Evolutionary conservation across 306 rosid species (phyloP).

Genomic region (Fagus crenata): DNA sequence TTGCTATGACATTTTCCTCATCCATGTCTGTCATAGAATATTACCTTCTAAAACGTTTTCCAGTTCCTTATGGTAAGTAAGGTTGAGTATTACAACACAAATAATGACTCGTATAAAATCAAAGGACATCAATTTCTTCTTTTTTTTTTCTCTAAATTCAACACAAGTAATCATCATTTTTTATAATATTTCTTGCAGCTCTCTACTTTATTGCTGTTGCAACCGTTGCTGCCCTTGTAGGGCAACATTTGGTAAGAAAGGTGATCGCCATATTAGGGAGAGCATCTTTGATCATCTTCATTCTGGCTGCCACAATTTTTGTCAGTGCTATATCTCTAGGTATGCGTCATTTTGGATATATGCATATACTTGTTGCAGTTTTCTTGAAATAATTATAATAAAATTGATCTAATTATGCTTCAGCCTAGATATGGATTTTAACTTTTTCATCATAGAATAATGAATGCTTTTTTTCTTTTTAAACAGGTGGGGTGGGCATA

Average conservation of each 20-base stretch:
- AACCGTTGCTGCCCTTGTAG: conserved; percentile 63
- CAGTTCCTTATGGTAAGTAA: conserved; percentile 71
- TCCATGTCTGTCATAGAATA: conserved; percentile 98
- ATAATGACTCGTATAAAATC: background rate
- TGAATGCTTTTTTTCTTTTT: background rate
- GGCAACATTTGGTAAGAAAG: conserved; percentile 76
- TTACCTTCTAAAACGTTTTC: conserved; percentile 86
- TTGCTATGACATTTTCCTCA: conserved; percentile 91
- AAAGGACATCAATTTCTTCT: no score
- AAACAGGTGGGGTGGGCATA: conserved; percentile 84
- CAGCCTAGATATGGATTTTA: background rate
- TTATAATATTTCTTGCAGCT: conserved; percentile 45
- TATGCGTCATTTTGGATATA: conserved; percentile 6
- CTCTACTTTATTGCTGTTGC: conserved; percentile 68
- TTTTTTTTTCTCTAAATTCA: no score
- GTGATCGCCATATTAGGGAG: conserved; percentile 61
- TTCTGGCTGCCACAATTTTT: conserved; percentile 72
- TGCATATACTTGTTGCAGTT: background rate
- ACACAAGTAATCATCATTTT: background rate
- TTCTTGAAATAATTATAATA: background rate
- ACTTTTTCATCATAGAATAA: background rate
- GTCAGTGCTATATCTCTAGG: conserved; percentile 78
- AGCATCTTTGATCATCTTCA: conserved; percentile 86
- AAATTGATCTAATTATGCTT: background rate
- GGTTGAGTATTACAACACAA: conserved; percentile 1